These are phyloP conservation scores for Phytopythium cucurbitacearum DNA, from an alignment of 352 stramenopile genomes.

Conservation along the genomic window DNA sequence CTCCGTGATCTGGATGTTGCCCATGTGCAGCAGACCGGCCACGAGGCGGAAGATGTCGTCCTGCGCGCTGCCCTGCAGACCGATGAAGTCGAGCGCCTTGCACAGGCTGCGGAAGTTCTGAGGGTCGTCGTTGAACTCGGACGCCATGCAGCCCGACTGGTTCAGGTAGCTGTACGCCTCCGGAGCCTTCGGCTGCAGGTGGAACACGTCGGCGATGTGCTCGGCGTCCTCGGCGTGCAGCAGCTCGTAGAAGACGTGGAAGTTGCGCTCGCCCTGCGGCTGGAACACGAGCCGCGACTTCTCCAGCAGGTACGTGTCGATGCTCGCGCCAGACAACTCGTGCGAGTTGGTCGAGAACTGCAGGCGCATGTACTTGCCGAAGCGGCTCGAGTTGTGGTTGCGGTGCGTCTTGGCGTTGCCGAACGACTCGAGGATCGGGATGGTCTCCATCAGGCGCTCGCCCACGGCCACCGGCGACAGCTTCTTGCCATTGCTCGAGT, in stretches of 20 bases:
- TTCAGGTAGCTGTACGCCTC: constrained; percentile 70
- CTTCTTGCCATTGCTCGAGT: constrained; percentile 50
- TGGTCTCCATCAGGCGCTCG: constrained; percentile 82
- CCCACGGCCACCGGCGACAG: constrained; percentile 65
- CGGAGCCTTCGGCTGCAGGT: constrained; percentile 52
- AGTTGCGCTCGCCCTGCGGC: constrained; percentile 76
- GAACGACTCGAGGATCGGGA: constrained; percentile 91
- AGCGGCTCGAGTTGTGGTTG: constrained; percentile 91
- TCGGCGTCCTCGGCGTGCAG: constrained; percentile 53
- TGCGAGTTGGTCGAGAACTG: constrained; percentile 66
- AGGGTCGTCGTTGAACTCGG: constrained; percentile 66
- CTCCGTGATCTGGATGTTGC: constrained; percentile 69
- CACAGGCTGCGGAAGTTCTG: constrained; percentile 66
- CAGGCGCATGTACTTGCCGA: constrained; percentile 90
- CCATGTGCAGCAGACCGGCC: constrained; percentile 70
- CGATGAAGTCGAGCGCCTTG: constrained; percentile 64
- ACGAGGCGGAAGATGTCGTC: constrained; percentile 75
- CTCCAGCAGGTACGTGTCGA: constrained; percentile 81
- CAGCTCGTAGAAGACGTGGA: constrained; percentile 86
- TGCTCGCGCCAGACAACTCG: constrained; percentile 75
- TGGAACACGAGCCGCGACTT: constrained; percentile 82
- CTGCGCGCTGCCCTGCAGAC: constrained; percentile 57
- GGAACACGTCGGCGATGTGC: constrained; percentile 40
- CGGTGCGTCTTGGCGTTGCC: constrained; percentile 86
- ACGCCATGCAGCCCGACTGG: constrained; percentile 70